These are phyloP conservation scores for Cytospora schulzeri DNA, from an alignment of 2,329 filamentous ascomycete species.

Conservation along the genomic window DNA sequence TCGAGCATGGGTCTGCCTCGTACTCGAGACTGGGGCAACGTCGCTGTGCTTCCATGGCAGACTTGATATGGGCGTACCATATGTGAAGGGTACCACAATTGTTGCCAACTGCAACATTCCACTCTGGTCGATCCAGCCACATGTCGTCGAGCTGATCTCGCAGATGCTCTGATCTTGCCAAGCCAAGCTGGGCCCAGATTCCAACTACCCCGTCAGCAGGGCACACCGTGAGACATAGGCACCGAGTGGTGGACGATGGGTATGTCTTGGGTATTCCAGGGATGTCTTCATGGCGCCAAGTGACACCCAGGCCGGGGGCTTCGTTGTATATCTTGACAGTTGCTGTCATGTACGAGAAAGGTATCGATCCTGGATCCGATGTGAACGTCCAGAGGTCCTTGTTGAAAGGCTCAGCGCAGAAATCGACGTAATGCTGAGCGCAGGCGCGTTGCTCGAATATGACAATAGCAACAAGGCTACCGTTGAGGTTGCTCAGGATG, in stretches of 20 bases:
- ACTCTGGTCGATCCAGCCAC: conserved; percentile 11
- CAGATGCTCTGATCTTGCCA: conserved; percentile 2
- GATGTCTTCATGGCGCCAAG: not conserved
- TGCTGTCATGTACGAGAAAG: not conserved
- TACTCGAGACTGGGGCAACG: not conserved
- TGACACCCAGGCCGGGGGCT: not conserved
- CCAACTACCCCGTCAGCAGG: not conserved
- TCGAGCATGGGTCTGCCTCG: conserved; percentile 21
- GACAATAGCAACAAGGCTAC: not conserved
- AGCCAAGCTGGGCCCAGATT: not conserved
- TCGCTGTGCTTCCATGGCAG: not conserved
- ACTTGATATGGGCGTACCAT: conserved; percentile 15
- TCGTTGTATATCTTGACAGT: not conserved
- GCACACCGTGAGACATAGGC: not conserved
- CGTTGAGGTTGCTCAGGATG: not conserved
- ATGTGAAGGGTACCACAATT: conserved; percentile 8
- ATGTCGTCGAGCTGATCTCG: conserved; percentile 18
- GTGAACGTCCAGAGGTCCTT: not conserved
- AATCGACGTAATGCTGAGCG: not conserved
- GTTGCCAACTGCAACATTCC: not conserved
- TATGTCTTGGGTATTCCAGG: not conserved
- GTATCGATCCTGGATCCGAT: not conserved
- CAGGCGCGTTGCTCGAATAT: not conserved
- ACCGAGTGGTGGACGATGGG: not conserved
- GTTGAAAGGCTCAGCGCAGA: not conserved